A percentile compares a stretch with the other conserved stretches of the same genome.
Evolutionary conservation across 2,329 filamentous ascomycete species (phyloP).

Genomic region (Scytalidium lignicola): DNA sequence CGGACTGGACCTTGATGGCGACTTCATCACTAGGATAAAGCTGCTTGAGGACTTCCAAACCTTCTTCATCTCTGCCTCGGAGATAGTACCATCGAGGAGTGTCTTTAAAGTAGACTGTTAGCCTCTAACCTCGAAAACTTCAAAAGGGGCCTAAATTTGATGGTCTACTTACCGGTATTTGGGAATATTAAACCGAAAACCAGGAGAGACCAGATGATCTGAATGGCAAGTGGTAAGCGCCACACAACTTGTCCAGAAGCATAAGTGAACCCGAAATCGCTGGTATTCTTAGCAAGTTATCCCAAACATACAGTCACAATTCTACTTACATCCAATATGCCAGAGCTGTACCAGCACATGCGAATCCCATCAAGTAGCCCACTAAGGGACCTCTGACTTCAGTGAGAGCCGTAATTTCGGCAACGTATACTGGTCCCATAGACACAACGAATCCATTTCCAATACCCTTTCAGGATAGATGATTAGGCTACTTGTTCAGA

Average conservation of each 20-base stretch:
- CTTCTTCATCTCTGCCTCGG: constrained; percentile 6
- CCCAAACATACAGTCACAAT: constrained; percentile 22
- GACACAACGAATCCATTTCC: constrained; percentile 28
- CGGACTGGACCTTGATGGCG: neutral
- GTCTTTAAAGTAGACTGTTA: constrained; percentile 15
- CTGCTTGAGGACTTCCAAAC: constrained; percentile 3
- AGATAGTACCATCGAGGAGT: constrained; percentile 28
- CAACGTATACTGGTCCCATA: constrained; percentile 26
- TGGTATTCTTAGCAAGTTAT: neutral
- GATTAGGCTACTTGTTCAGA: neutral
- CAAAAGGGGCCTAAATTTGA: too few species aligned
- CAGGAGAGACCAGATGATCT: constrained; percentile 24
- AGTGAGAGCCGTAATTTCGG: constrained; percentile 25
- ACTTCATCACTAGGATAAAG: neutral
- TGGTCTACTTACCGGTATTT: constrained; percentile 2
- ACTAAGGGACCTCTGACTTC: constrained; percentile 24
- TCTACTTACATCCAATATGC: constrained; percentile 29
- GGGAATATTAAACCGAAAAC: constrained; percentile 16
- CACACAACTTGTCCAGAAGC: constrained; percentile 25
- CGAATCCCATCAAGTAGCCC: constrained; percentile 25
- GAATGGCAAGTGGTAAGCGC: constrained; percentile 28
- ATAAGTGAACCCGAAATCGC: constrained; percentile 28
- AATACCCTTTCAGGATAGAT: constrained; percentile 18
- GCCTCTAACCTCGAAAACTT: too few species aligned
- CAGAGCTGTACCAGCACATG: constrained; percentile 23